Evolutionary conservation across 2,329 filamentous ascomycete species (phyloP), one percentile per base, ranked within the genome.

Genomic region (Cordyceps farinosa): DNA sequence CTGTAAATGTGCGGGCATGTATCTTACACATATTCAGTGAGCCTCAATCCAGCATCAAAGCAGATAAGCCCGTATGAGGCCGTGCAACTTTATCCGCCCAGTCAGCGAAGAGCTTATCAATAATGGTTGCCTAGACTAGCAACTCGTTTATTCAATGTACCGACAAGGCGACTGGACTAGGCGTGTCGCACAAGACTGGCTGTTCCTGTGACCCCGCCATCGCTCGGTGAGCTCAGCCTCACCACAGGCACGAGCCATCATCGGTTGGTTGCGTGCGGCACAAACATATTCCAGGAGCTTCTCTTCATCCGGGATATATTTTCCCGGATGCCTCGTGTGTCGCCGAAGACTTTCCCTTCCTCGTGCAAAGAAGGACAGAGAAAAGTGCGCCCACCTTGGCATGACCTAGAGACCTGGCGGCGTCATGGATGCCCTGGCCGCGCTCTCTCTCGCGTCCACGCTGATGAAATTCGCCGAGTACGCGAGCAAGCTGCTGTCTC

Each of bases 381-480:
- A n/a, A 50, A 44, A 42, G 3, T 5, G 22, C 5, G 34, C 48
- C 57, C 22, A 22, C 11, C 10, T 8, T 30, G 44, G 58, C 58
- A 53, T 61, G 30, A 22, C 13, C 40, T 22, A 22, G 13, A 30
- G 7, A 34, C 38, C 48, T 34, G 27, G 11, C 58, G 42, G 22
- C 34, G 38, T 17, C 30, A 61, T 61, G 58, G 58, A 61, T 32
- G 45, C 58, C 27, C 30, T 61, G n/a, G 40, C 50, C 15, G 40
- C 50, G n/a, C 58, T 61, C 47, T 61, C 58, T 32, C 47, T 53
- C 58, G 58, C 58, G 22, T 53, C 50, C 30, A 54, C 38, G 6
- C 30, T 61, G 30, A 34, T 54, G 30, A 50, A 45, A 5, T 38
- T 53, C 13, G 51, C 50, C 32, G 58, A 61, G n/a, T 61, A 52